phyloP scores from a whole-genome alignment of 257 asterid genomes.

The Forsythia viridissima region DNA sequence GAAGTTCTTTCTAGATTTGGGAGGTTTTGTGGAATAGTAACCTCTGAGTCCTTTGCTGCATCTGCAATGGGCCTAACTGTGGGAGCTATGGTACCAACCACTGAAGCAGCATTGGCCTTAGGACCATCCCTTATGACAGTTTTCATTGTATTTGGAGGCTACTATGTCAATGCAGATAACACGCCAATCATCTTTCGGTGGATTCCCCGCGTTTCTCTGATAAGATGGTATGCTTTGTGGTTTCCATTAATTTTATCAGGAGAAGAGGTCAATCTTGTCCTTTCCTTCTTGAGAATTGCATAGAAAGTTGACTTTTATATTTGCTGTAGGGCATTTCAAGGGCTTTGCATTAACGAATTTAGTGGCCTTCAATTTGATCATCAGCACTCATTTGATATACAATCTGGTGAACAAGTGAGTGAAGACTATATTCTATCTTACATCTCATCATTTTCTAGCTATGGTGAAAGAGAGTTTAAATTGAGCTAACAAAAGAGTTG shows the following conservation, averaged over 20 bases:
- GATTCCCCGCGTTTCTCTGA: conserved; percentile 93
- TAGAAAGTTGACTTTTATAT: not conserved
- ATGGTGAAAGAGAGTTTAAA: conserved; percentile 2
- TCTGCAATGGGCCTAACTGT: conserved; percentile 99
- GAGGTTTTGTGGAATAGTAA: conserved; percentile 86
- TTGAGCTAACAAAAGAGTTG: not conserved
- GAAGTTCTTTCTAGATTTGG: conserved; percentile 57
- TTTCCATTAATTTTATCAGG: not conserved
- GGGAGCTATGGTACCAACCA: conserved; percentile 93
- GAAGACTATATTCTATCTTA: not conserved
- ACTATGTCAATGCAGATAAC: conserved; percentile 86
- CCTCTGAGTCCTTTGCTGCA: conserved; percentile 89
- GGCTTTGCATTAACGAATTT: conserved; percentile 91
- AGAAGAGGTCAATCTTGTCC: conserved; percentile 6
- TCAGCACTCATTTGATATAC: conserved; percentile 70
- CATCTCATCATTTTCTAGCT: conserved; percentile 7
- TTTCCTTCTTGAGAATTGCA: not conserved
- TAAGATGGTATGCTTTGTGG: conserved; percentile 61
- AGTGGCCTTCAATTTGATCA: conserved; percentile 90
- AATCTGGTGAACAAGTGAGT: conserved; percentile 94
- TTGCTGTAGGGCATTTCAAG: conserved; percentile 84
- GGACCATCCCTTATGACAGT: conserved; percentile 98
- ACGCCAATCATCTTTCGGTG: conserved; percentile 90
- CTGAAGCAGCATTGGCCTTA: conserved; percentile 96
- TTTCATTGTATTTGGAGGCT: conserved; percentile 97